A percentile compares a stretch with the other conserved stretches of the same genome.
Evolutionary conservation across 2,329 filamentous ascomycete species (phyloP).

Genomic region (Pseudocercospora fijiensis): DNA sequence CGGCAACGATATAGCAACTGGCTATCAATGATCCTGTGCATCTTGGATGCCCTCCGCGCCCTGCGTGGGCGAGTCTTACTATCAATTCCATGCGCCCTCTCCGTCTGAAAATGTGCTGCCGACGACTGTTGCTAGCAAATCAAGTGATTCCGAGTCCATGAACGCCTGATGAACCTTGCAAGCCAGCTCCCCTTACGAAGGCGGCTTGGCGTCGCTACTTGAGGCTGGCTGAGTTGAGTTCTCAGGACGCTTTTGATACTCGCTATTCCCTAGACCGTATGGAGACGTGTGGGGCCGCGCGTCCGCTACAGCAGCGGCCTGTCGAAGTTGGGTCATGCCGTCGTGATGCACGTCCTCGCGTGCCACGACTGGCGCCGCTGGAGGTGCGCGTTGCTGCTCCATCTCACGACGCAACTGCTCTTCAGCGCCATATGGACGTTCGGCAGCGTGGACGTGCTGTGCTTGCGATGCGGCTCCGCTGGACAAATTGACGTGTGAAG

Average conservation of each 20-base stretch:
- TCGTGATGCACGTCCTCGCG: constrained; percentile 26
- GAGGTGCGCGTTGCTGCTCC: constrained; percentile 22
- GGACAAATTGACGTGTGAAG: constrained; percentile 71
- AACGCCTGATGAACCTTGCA: background rate
- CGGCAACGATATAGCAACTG: constrained; percentile 1
- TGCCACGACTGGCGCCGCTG: constrained; percentile 26
- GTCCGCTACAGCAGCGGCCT: constrained; percentile 30
- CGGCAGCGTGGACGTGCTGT: constrained; percentile 18
- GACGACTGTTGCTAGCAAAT: constrained; percentile 1
- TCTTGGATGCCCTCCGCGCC: background rate
- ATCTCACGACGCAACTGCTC: constrained; percentile 29
- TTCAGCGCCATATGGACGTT: constrained; percentile 24
- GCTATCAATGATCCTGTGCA: background rate
- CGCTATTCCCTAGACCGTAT: constrained; percentile 29
- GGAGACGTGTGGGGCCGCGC: constrained; percentile 28
- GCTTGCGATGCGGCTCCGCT: constrained; percentile 36
- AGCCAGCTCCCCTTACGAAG: constrained; percentile 10
- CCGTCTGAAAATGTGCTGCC: constrained; percentile 4
- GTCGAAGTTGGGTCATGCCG: constrained; percentile 30
- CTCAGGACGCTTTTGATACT: constrained; percentile 19
- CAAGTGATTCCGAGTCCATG: background rate
- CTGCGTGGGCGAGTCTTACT: background rate
- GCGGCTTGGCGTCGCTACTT: constrained; percentile 14
- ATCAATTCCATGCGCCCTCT: background rate
- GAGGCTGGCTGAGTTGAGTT: background rate